Evolutionary conservation across 2,329 filamentous ascomycete genomes (phyloP).

Genomic region (Ascochyta clinopodiicola): DNA sequence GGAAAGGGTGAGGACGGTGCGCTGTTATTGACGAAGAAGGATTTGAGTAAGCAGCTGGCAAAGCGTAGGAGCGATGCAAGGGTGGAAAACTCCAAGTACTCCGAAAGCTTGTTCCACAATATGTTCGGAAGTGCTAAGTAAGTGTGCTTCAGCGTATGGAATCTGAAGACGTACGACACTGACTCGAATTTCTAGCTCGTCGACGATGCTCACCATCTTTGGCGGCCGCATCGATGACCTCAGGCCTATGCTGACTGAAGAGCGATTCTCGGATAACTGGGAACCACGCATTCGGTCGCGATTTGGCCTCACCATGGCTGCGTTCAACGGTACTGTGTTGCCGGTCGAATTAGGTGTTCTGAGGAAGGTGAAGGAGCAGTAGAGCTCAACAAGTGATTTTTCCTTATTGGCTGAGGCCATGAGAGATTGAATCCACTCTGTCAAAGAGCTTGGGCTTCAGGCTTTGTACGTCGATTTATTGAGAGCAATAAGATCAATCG

Average conservation of each 20-base stretch:
- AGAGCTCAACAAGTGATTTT: background rate
- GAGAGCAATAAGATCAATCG: too few species aligned
- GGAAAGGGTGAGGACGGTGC: constrained; percentile 46
- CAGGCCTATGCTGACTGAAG: constrained; percentile 50
- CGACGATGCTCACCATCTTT: constrained; percentile 53
- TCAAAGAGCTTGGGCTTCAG: too few species aligned
- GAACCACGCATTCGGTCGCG: constrained; percentile 48
- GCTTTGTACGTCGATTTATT: too few species aligned
- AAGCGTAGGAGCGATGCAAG: constrained; percentile 46
- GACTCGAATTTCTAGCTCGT: constrained; percentile 36
- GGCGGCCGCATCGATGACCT: constrained; percentile 49
- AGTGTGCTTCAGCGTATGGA: constrained; percentile 3
- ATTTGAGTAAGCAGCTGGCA: constrained; percentile 44
- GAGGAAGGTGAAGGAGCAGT: constrained; percentile 13
- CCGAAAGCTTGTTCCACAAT: constrained; percentile 47
- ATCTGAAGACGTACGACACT: background rate
- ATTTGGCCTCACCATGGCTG: constrained; percentile 52
- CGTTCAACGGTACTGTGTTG: constrained; percentile 51
- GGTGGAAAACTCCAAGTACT: constrained; percentile 46
- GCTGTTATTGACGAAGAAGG: constrained; percentile 43
- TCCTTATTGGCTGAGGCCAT: too few species aligned
- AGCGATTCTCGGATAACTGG: constrained; percentile 51
- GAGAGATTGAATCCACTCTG: too few species aligned
- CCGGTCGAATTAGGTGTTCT: constrained; percentile 48
- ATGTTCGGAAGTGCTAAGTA: constrained; percentile 52